Conservation (phyloP, 495 filamentous ascomycete species). For the Trichocladium antarcticum region DNA sequence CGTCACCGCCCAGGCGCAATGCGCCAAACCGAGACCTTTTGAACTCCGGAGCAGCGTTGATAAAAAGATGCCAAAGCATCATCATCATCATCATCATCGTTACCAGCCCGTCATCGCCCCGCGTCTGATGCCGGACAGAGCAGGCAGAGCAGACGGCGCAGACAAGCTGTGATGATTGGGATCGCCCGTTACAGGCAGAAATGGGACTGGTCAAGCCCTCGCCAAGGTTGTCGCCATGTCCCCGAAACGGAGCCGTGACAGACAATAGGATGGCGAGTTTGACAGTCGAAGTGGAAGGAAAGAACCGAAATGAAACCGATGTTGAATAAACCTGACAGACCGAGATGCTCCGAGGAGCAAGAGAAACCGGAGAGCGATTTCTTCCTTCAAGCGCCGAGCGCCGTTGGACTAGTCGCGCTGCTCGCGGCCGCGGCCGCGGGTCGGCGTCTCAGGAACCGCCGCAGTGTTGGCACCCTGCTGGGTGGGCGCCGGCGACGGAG, state of each 20-base stretch:
- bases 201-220: not conserved
- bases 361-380: too few species aligned
- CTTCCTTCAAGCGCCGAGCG: too few species aligned
- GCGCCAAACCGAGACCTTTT: slow-evolving; percentile 1
- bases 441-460: not conserved
- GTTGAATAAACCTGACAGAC: slow-evolving; percentile 5
- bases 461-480: not conserved
- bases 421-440: not conserved
- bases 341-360: not conserved
- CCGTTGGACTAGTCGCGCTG: not conserved
- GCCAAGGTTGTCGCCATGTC: not conserved
- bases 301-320: slow-evolving; percentile 2
- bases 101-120: not conserved
- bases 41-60: not conserved
- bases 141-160: slow-evolving; percentile 1
- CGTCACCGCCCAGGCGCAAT: not conserved
- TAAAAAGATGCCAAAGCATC: not conserved
- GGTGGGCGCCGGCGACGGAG: not conserved
- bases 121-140: not conserved
- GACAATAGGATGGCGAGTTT: not conserved
- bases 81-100: not conserved
- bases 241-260: not conserved
- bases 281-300: not conserved
- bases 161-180: not conserved
- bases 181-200: slow-evolving; percentile 1